Percentiles rank a stretch among this genome's conserved stretches.
Conservation (phyloP, 2,329 filamentous ascomycete genomes). For the Eutypella sp. region DNA sequence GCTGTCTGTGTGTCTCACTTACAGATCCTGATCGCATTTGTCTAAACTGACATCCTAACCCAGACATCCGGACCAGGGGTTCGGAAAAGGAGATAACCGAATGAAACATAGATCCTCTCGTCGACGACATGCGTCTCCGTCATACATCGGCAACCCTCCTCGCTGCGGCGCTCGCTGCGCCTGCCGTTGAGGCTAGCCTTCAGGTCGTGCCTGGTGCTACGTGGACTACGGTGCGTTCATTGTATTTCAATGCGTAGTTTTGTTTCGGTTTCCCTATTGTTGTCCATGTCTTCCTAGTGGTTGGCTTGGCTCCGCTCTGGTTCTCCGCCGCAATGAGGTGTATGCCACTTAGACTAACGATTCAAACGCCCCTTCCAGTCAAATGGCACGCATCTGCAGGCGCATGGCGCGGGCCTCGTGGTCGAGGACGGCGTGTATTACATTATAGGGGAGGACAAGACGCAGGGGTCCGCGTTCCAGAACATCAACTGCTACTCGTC, state of each 20-base stretch:
- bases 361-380: conserved; percentile 25
- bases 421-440: conserved; percentile 56
- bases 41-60: too few relatives aligned
- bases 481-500: conserved; percentile 66
- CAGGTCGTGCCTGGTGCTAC: conserved; percentile 40
- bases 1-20: too few relatives aligned
- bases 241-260: neutral
- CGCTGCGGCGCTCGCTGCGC: neutral
- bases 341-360: too few relatives aligned
- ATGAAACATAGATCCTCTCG: neutral
- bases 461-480: conserved; percentile 54
- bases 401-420: conserved; percentile 62
- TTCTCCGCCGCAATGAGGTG: too few relatives aligned
- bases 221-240: conserved; percentile 37
- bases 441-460: conserved; percentile 66
- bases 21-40: too few relatives aligned
- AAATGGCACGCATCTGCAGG: conserved; percentile 56
- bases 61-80: too few relatives aligned
- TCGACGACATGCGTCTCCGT: neutral
- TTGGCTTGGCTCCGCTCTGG: neutral
- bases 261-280: neutral
- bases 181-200: conserved; percentile 20
- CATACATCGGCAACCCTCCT: neutral
- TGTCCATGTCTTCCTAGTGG: neutral
- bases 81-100: neutral